Evolutionary conservation across 2,329 filamentous ascomycete species (phyloP), one percentile per base, ranked within the genome.

Genomic region (Ophiostoma ulmi): DNA sequence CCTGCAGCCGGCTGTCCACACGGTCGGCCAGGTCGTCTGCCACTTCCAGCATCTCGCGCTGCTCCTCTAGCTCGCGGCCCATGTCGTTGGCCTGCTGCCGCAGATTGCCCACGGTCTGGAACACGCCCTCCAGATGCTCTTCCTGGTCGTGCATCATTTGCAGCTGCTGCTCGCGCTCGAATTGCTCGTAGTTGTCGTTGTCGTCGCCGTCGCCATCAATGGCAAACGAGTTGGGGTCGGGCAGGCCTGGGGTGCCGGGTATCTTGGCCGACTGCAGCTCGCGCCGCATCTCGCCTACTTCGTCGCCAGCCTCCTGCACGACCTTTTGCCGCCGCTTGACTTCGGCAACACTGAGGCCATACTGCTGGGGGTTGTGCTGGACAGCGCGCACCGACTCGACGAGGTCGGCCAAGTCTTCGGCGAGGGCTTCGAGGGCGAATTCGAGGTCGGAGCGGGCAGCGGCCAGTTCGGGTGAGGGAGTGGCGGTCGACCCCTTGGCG

Each of bases 121-220:
- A 97, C 66, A 99, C 94, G 20, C 91, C 92, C 78, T 98, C 94
- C 1, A 99, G 85, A 76, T 95, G 91, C 81, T 94, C 86, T 78
- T 99, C 95, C 83, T 99, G 95, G 80, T 97, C 93, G 75, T 90
- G 88, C 91, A 99, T 94, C 80, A 99, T 91, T 80, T 94, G 87
- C 77, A 91, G 79, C 82, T 99, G 96, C 78, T 96, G 88, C 81
- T 95, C 90, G 80, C 97, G 91, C 83, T 98, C 94, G 76, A 97
- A 94, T 75, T 90, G 90, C 20, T 90, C 94, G 72, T 87, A 87
- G 78, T 90, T 87, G 69, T 87, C 85, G 36, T 81, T 82, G 31
- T 74, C 77, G 5, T 81, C 80, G 69, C 80, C 80, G 65, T 75
- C 78, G 65, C 75, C 78, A n/a, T 75, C 77, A 81, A 91, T 74